Evolutionary conservation across 169 alveolate genomes (phyloP), one percentile per base, ranked within the genome.

Genomic region (Haemoproteus tartakovskyi): DNA sequence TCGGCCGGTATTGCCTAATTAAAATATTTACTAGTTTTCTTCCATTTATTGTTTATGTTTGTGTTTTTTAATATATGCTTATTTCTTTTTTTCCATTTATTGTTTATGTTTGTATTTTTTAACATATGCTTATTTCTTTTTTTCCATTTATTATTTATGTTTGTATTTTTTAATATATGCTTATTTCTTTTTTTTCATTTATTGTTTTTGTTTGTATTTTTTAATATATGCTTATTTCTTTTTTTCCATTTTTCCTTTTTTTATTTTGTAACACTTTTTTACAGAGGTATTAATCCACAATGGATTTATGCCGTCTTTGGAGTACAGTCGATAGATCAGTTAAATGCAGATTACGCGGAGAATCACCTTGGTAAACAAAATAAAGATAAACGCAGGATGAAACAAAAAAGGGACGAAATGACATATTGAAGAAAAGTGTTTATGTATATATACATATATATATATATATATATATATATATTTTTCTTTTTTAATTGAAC

Each of bases 1-100:
- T 93, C 29, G 97, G 97, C 52, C 87, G 90, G 94, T 87, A 60
- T 2, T 0, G n/a, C n/a, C n/a, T n/a, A n/a, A n/a, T n/a, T n/a
- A n/a, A n/a, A n/a, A n/a, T n/a, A n/a, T n/a, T n/a, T n/a, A n/a
- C n/a, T n/a, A n/a, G n/a, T n/a, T n/a, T n/a, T n/a, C n/a, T n/a
- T n/a, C n/a, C n/a, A n/a, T n/a, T n/a, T n/a, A n/a, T n/a, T n/a
- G n/a, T n/a, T n/a, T n/a, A n/a, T n/a, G n/a, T n/a, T n/a, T n/a
- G n/a, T n/a, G n/a, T n/a, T n/a, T n/a, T n/a, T n/a, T n/a, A n/a
- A n/a, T n/a, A n/a, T n/a, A n/a, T n/a, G n/a, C n/a, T n/a, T n/a
- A n/a, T n/a, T n/a, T n/a, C n/a, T n/a, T n/a, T n/a, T n/a, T n/a
- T n/a, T n/a, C n/a, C n/a, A n/a, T n/a, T n/a, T n/a, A n/a, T n/a